phyloP scores from a whole-genome alignment of 345 rosid genomes.

The Salix udensis region DNA sequence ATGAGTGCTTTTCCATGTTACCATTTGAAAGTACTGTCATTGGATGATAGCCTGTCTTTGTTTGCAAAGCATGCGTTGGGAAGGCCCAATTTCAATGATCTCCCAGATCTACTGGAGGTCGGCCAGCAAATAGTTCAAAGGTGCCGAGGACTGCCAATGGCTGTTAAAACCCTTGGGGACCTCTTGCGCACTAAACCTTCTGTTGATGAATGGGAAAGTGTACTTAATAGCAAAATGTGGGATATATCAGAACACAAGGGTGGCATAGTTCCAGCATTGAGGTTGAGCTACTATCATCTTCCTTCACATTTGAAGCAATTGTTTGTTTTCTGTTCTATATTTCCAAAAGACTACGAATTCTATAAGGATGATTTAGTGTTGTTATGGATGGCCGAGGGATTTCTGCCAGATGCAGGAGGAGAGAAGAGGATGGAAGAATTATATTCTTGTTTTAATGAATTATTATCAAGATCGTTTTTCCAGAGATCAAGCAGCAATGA shows the following conservation, averaged over 20 bases:
- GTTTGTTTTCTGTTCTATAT: conserved; percentile 19
- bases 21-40: neutral
- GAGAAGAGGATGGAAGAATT: neutral
- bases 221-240: conserved; percentile 16
- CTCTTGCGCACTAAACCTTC: conserved; percentile 3
- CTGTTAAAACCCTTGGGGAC: conserved; percentile 19
- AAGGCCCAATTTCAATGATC: neutral
- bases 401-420: neutral
- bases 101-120: neutral
- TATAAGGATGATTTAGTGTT: conserved; percentile 15
- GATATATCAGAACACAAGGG: neutral
- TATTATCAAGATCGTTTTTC: conserved; percentile 18
- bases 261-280: conserved; percentile 5
- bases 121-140: conserved; percentile 5
- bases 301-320: conserved; percentile 17
- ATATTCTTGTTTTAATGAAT: conserved; percentile 11
- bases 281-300: conserved; percentile 17
- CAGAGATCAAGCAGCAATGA: neutral
- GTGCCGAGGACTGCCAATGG: conserved; percentile 24
- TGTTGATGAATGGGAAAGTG: conserved; percentile 10
- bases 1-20: neutral
- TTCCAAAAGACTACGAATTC: conserved; percentile 20
- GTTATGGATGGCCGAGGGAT: conserved; percentile 26
- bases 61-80: conserved; percentile 14
- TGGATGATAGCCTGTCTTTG: conserved; percentile 16